Conservation (phyloP, 768 basidiomycete species). For the Symmetrospora coprosmae region DNA sequence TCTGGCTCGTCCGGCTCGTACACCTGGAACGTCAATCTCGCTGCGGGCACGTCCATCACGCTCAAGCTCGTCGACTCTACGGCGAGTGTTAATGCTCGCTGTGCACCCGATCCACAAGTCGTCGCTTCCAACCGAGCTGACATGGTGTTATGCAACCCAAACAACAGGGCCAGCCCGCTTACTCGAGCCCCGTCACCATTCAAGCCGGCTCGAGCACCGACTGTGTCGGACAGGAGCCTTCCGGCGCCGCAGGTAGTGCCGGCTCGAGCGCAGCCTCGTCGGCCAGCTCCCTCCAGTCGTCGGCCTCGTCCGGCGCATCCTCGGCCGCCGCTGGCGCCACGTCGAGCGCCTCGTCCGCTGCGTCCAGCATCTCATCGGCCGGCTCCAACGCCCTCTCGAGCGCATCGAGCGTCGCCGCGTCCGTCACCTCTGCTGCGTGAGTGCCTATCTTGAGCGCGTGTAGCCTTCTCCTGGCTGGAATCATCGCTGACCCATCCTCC, state of each 20-base stretch:
- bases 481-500: too few species aligned
- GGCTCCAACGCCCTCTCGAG: too few species aligned
- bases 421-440: too few species aligned
- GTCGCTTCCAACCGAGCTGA: too few species aligned
- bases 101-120: background rate
- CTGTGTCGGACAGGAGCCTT: too few species aligned
- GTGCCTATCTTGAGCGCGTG: too few species aligned
- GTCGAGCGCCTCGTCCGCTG: background rate
- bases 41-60: slow-evolving; percentile 27
- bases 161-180: slow-evolving; percentile 29
- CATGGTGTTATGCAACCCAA: too few species aligned
- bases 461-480: too few species aligned
- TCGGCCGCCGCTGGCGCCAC: background rate
- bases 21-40: slow-evolving; percentile 27
- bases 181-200: slow-evolving; percentile 29
- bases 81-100: background rate
- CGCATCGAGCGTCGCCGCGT: too few species aligned
- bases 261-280: slow-evolving; percentile 20
- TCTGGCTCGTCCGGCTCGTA: slow-evolving; percentile 11
- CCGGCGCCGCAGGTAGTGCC: slow-evolving; percentile 3
- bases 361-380: too few species aligned
- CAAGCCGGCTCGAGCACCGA: slow-evolving; percentile 30
- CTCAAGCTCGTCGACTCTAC: slow-evolving; percentile 32
- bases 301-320: slow-evolving; percentile 5
- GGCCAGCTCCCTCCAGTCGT: slow-evolving; percentile 14